phyloP scores from a whole-genome alignment of 306 rosid species.

The Vachellia collinsii region DNA sequence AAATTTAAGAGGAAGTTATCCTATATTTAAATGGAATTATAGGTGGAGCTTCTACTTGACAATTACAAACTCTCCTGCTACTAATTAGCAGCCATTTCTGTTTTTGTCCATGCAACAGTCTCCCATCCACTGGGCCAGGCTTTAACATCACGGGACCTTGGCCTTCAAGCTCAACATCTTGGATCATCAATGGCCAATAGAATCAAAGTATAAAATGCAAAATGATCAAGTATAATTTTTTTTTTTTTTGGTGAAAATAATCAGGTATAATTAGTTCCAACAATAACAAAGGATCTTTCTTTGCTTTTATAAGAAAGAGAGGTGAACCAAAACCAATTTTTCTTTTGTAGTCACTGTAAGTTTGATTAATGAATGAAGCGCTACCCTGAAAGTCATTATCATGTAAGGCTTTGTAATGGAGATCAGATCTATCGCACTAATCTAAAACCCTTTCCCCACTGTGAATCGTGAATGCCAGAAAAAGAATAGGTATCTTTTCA shows the following conservation, averaged over 20 bases:
- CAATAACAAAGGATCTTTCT: neutral
- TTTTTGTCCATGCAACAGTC: neutral
- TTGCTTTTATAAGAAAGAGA: neutral
- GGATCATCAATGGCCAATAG: neutral
- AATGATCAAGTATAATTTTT: neutral
- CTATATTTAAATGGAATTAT: neutral
- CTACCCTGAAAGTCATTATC: neutral
- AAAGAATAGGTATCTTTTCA: neutral
- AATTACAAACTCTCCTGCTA: neutral
- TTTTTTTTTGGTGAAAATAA: too few relatives aligned
- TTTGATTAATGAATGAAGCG: neutral
- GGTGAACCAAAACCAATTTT: neutral
- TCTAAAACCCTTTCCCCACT: neutral
- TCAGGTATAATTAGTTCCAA: neutral
- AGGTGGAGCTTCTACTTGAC: neutral
- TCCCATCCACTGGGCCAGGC: neutral
- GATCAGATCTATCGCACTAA: neutral
- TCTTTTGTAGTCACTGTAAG: neutral
- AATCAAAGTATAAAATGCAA: neutral
- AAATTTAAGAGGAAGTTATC: neutral
- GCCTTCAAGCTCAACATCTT: neutral
- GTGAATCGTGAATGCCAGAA: neutral
- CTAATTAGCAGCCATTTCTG: neutral
- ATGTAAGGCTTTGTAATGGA: neutral
- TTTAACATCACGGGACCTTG: neutral